Base-by-base conservation (phyloP, 805 yeast species). In the Candida fluviatilis region DNA sequence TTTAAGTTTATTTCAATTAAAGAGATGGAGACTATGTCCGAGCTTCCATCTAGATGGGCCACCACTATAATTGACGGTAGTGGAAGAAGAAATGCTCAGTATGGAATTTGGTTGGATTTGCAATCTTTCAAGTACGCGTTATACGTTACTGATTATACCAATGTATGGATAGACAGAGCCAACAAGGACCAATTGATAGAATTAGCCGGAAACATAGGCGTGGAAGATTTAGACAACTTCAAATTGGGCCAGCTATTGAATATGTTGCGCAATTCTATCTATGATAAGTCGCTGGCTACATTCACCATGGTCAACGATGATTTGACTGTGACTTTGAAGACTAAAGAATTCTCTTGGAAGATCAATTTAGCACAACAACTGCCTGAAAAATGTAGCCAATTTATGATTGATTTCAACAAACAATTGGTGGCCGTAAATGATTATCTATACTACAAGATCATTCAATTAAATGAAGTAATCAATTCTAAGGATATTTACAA, bases 401-500 rank as follows among this genome's bases (percentile, higher is more conserved):
- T 62, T 29, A 43, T 60, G 19, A 30, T 52, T 2, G 27, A 33
- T 7, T 41, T 62, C 23, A 49, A 51, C 37, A 37, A 41, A 15
- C 62, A 52, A 34, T 56, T 50, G 36, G 47, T 57, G 26, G 30
- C 46, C 6, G 50, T 50, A 38, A 57, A 58, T 33, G 37, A 44
- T 23, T 50, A 43, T 31, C 40, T 55, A n/a, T 28, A 36, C 18
- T 39, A 44, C 27, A 49, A 57, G 37, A 37, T 54, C 6, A 34
- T 40, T 4, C 40, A 45, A 14, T 43, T 66, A 33, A 49, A 57
- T 26, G 41, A 40, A 4, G 31, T 51, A 11, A 37, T 64, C 3
- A 41, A 43, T 2, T 44, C 41, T 4, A 62, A 62, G 38, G 72
- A 66, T 38, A 49, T 53, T 18, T 66, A 61, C 42, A 54, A 48